These are phyloP conservation scores for Boletus reticuloceps DNA, from an alignment of 768 basidiomycete genomes.

Conservation along the genomic window DNA sequence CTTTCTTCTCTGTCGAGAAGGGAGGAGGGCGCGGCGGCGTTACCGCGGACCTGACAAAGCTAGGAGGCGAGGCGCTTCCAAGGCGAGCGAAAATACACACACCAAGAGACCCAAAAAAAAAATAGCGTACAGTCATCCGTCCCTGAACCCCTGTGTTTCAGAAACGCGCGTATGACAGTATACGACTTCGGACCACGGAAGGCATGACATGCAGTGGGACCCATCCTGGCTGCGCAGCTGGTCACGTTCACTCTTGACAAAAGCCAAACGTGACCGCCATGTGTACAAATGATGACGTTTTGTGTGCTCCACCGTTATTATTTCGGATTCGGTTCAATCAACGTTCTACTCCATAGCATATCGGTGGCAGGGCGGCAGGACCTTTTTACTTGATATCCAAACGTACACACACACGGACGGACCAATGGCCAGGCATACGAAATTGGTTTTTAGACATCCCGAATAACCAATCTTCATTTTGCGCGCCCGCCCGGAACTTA, in stretches of 20 bases:
- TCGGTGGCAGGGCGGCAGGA: constrained; percentile 11
- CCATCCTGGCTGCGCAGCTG: too few species aligned
- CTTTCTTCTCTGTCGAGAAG: constrained; percentile 5
- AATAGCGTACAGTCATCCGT: neutral
- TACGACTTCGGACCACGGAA: too few species aligned
- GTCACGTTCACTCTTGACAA: too few species aligned
- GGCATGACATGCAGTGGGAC: too few species aligned
- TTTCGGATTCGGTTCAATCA: too few species aligned
- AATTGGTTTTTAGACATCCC: neutral
- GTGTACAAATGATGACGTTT: neutral
- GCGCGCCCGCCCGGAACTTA: constrained; percentile 1
- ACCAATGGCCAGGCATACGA: neutral
- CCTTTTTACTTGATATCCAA: neutral
- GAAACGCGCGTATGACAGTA: neutral
- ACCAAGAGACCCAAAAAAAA: neutral
- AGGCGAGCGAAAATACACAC: neutral
- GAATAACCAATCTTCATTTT: constrained; percentile 13
- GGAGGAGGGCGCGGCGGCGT: constrained; percentile 1
- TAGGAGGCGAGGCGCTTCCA: neutral
- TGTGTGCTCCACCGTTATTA: too few species aligned
- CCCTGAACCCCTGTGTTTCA: constrained; percentile 13
- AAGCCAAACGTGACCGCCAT: too few species aligned
- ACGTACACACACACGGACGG: neutral
- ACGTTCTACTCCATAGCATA: too few species aligned
- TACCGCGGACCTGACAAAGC: constrained; percentile 14